Conservation (phyloP, 495 filamentous ascomycete species). For the Pyronema domesticum region DNA sequence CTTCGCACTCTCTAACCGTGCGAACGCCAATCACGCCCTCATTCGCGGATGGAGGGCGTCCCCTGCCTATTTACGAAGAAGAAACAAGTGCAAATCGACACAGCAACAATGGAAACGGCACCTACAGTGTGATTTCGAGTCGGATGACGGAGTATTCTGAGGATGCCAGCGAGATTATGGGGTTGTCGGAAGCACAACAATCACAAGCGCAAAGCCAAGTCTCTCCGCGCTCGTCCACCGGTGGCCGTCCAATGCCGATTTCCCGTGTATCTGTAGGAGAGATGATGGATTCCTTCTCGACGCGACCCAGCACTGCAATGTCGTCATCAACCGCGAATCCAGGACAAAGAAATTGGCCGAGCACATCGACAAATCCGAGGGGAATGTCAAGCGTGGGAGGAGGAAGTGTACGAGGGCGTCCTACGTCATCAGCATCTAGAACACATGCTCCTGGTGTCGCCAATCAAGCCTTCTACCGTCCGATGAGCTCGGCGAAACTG, state of each 20-base stretch:
- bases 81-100: constrained; percentile 1
- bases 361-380: constrained; percentile 25
- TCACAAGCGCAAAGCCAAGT: constrained; percentile 26
- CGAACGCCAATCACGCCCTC: constrained; percentile 7
- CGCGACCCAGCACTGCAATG: constrained; percentile 30
- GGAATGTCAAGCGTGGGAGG: constrained; percentile 26
- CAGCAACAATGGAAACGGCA: constrained; percentile 25
- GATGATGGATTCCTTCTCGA: constrained; percentile 23
- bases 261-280: constrained; percentile 30
- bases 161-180: constrained; percentile 33
- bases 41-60: constrained; percentile 14
- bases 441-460: constrained; percentile 82
- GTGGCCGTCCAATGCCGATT: constrained; percentile 1
- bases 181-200: constrained; percentile 18
- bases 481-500: constrained; percentile 89
- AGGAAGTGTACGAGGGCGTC: constrained; percentile 31
- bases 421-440: constrained; percentile 47
- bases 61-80: constrained; percentile 22
- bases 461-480: constrained; percentile 80
- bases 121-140: constrained; percentile 59
- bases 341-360: constrained; percentile 25
- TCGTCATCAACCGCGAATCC: constrained; percentile 24
- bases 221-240: constrained; percentile 17
- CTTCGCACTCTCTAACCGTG: constrained; percentile 2
- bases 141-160: constrained; percentile 57